phyloP scores from a whole-genome alignment of 1,139 yeast species.

The Scheffersomyces titani region DNA sequence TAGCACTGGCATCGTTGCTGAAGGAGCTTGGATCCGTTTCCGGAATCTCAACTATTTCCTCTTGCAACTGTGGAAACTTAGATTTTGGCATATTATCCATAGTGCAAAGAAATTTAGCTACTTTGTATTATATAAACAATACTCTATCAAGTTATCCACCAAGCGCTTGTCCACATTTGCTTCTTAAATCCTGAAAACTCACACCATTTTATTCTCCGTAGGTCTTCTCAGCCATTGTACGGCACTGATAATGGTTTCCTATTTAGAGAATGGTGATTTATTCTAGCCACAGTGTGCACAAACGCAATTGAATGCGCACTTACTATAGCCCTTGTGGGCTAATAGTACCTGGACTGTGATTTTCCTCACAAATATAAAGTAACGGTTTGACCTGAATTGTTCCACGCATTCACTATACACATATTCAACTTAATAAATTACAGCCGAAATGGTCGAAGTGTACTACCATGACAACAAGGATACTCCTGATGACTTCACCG shows the following conservation, averaged over 20 bases:
- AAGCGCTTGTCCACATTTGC: background rate
- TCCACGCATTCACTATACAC: background rate
- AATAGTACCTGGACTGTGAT: background rate
- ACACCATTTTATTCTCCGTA: background rate
- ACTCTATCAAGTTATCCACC: background rate
- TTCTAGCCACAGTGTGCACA: background rate
- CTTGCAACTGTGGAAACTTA: background rate
- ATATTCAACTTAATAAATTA: background rate
- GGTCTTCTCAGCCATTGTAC: background rate
- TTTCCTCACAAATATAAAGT: background rate
- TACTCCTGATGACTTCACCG: slow-evolving; percentile 63
- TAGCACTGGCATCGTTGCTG: background rate
- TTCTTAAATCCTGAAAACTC: background rate
- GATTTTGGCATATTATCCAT: background rate
- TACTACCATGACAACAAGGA: slow-evolving; percentile 75
- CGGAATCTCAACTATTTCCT: background rate
- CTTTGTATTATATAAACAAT: background rate
- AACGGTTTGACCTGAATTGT: background rate
- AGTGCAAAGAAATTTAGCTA: background rate
- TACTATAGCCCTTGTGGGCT: background rate
- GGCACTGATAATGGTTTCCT: background rate
- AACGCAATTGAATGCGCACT: background rate
- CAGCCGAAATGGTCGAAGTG: slow-evolving; percentile 43
- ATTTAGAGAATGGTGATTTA: background rate
- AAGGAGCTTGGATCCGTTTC: background rate